Evolutionary conservation across 2,329 filamentous ascomycete genomes (phyloP).

Genomic region (Diaporthe aspalathi): DNA sequence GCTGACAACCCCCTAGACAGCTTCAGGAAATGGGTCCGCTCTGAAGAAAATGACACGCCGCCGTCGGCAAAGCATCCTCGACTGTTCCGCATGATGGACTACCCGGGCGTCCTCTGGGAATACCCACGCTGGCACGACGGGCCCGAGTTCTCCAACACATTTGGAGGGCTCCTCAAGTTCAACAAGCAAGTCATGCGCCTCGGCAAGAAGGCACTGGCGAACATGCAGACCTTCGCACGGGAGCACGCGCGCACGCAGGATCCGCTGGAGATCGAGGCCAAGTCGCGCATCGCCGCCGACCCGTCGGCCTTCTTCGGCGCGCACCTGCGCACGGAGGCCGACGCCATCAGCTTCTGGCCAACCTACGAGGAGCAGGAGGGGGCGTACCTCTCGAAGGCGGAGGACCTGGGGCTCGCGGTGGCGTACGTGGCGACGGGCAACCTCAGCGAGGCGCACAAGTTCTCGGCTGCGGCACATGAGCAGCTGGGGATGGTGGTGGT

Average conservation of each 20-base stretch:
- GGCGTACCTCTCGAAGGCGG: constrained; percentile 53
- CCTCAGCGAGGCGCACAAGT: constrained; percentile 53
- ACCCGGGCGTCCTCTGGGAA: constrained; percentile 58
- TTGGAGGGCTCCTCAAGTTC: constrained; percentile 55
- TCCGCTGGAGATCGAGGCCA: background rate
- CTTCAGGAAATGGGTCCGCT: constrained; percentile 48
- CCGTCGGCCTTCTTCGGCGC: constrained; percentile 51
- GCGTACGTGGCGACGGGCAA: constrained; percentile 61
- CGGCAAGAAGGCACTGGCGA: constrained; percentile 51
- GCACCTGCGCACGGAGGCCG: constrained; percentile 60
- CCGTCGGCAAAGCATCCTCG: constrained; percentile 47
- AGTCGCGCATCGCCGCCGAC: constrained; percentile 27
- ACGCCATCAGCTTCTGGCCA: constrained; percentile 59
- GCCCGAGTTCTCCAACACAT: constrained; percentile 58
- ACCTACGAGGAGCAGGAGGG: constrained; percentile 54
- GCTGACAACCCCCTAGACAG: constrained; percentile 43
- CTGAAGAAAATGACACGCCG: constrained; percentile 40
- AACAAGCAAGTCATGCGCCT: constrained; percentile 55
- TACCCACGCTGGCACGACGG: constrained; percentile 60
- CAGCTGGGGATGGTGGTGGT: constrained; percentile 49
- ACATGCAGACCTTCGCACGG: constrained; percentile 50
- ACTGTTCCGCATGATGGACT: constrained; percentile 51
- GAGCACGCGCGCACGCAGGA: constrained; percentile 15
- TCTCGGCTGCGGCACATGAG: constrained; percentile 49
- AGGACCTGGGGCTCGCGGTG: constrained; percentile 45